Base-by-base conservation (phyloP, 169 alveolate species). In the Eimeria acervulina region DNA sequence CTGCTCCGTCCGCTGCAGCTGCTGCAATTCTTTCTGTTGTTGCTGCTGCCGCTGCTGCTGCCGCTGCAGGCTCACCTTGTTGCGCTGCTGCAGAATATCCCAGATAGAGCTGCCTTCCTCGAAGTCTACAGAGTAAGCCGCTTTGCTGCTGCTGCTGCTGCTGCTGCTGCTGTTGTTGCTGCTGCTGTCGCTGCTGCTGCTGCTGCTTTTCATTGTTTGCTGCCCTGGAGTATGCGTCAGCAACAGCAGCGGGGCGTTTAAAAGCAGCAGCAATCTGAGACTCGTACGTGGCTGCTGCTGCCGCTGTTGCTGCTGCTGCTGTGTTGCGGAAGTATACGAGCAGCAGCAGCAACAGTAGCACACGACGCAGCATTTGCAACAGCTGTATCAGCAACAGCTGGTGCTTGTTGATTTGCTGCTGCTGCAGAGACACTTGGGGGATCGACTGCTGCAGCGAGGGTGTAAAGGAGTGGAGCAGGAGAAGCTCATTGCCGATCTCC, bases 381-480 rank as follows among this genome's bases (percentile, higher is more conserved):
- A 74, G 85, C 89, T 17, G 68, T 17, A 40, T 23, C 26, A 21
- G 59, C 89, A 40, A 59, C 89, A 19, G 89, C 42, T 31, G 38
- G 28, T 40, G 38, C n/a, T n/a, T n/a, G n/a, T 38, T 59, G 59
- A 47, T 12, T 23, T 36, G 38, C 33, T 80, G 26, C 68, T 80
- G 61, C 89, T 80, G 89, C 66, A 80, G 89, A 80, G 89, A 42
- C 89, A 80, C 89, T 13, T 80, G 89, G 89, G 89, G 19, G 33
- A 40, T 42, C 68, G 89, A 42, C 36, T 81, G 90, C 90, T 81
- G 90, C 90, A 44, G 72, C 74, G 90, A 55, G 72, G 90, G 33
- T 47, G 72, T 33, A 38, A 72, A n/a, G 90, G 74, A 4, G 42
- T 51, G 26, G 90, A 47, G 72, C 90, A 81, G 1, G 90, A 44